Percentiles rank a stretch among this genome's conserved stretches.
Evolutionary conservation across 495 filamentous ascomycete species (phyloP).

Genomic region (Staphylotrichum tortipilum): DNA sequence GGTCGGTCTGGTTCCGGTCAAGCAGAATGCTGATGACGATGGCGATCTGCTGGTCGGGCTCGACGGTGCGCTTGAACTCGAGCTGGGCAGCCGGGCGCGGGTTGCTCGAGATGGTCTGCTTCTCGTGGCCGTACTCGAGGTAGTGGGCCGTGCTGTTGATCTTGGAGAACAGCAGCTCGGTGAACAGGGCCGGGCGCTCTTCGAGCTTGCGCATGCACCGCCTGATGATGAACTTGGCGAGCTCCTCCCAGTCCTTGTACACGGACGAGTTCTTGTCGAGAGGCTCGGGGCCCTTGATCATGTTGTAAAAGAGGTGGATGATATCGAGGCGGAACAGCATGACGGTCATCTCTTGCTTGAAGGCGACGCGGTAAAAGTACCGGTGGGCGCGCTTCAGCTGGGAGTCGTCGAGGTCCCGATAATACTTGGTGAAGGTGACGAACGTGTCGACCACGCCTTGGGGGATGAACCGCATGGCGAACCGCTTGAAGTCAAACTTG

Average conservation of each 20-base stretch:
- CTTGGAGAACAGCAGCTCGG: conserved; percentile 92
- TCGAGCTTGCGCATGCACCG: conserved; percentile 70
- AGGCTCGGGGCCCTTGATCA: conserved; percentile 84
- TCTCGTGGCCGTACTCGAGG: conserved; percentile 84
- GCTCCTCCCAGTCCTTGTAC: conserved; percentile 86
- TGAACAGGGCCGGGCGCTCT: conserved; percentile 69
- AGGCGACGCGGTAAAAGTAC: conserved; percentile 89
- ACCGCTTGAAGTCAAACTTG: conserved; percentile 88
- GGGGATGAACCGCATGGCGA: conserved; percentile 67
- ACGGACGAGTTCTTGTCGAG: conserved; percentile 54
- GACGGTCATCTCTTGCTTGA: conserved; percentile 85
- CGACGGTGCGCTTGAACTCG: conserved; percentile 63
- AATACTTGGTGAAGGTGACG: conserved; percentile 67
- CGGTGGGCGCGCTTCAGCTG: conserved; percentile 92
- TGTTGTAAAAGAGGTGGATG: conserved; percentile 74
- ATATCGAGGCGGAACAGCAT: conserved; percentile 88
- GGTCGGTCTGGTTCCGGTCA: conserved; percentile 63
- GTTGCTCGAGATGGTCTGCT: conserved; percentile 54
- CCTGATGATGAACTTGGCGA: conserved; percentile 72
- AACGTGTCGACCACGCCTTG: conserved; percentile 88
- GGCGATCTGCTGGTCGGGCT: conserved; percentile 59
- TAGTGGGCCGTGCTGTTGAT: conserved; percentile 73
- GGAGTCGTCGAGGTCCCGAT: conserved; percentile 65
- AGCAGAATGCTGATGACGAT: conserved; percentile 71
- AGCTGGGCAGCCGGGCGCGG: conserved; percentile 60